A percentile compares a stretch with the other conserved stretches of the same genome.
phyloP scores from a whole-genome alignment of 805 yeast species.

The Ogataea naganishii region DNA sequence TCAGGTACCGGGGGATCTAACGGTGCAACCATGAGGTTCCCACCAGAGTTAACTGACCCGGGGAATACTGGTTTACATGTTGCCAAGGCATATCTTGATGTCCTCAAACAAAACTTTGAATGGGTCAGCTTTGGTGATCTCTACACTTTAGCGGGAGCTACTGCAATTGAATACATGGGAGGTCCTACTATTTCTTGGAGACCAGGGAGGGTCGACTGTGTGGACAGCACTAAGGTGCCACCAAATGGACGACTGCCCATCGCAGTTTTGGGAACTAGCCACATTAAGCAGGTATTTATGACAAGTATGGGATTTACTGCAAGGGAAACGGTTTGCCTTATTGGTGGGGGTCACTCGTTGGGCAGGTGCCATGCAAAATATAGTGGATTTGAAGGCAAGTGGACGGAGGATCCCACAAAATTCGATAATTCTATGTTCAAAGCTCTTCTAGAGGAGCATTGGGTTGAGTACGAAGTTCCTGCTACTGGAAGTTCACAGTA shows the following conservation, averaged over 20 bases:
- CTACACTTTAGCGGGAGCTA: slow-evolving; percentile 72
- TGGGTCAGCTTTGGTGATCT: slow-evolving; percentile 77
- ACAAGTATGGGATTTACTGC: slow-evolving; percentile 60
- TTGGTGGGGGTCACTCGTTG: slow-evolving; percentile 71
- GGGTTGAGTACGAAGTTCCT: slow-evolving; percentile 28
- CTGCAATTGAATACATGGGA: slow-evolving; percentile 68
- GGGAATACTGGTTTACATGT: slow-evolving; percentile 58
- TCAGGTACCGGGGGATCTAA: slow-evolving; percentile 53
- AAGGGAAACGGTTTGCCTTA: slow-evolving; percentile 62
- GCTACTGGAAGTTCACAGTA: slow-evolving; percentile 33
- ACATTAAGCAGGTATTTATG: slow-evolving; percentile 52
- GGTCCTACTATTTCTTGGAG: slow-evolving; percentile 79
- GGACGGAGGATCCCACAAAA: slow-evolving; percentile 32
- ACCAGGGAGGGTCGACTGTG: slow-evolving; percentile 66
- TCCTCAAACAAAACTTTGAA: slow-evolving; percentile 47
- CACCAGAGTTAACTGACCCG: slow-evolving; percentile 45
- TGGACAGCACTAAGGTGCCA: slow-evolving; percentile 41
- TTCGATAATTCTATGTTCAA: slow-evolving; percentile 36
- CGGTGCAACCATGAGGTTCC: slow-evolving; percentile 59
- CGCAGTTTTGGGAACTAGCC: slow-evolving; percentile 55
- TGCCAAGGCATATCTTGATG: slow-evolving; percentile 48
- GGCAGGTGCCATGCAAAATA: slow-evolving; percentile 63
- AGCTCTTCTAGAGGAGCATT: slow-evolving; percentile 40
- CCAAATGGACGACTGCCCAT: slow-evolving; percentile 69
- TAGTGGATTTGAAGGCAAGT: slow-evolving; percentile 41